A percentile compares a stretch with the other conserved stretches of the same genome.
Evolutionary conservation across 768 basidiomycete species (phyloP).

Genomic region (Kwoniella bestiolae): DNA sequence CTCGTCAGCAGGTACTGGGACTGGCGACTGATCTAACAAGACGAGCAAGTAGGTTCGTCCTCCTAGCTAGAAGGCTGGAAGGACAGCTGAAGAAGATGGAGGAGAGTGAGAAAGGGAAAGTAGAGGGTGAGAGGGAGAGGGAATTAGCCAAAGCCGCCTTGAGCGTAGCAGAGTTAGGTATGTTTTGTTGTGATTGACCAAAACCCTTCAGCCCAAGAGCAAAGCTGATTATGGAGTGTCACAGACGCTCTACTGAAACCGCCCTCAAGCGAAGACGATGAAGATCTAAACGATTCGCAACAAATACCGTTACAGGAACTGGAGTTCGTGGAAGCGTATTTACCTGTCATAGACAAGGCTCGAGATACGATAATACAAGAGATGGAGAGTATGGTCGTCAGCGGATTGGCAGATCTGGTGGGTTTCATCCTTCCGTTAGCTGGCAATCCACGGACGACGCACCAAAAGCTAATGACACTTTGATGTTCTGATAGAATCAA

Average conservation of each 20-base stretch:
- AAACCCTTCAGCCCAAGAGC: neutral
- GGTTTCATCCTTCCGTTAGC: constrained; percentile 38
- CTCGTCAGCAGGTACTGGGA: constrained; percentile 75
- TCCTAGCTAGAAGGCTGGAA: constrained; percentile 80
- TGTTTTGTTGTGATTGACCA: constrained; percentile 43
- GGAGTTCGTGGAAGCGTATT: constrained; percentile 69
- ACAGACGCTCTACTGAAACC: constrained; percentile 28
- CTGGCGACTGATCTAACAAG: constrained; percentile 83
- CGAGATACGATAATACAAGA: constrained; percentile 73
- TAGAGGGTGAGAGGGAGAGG: constrained; percentile 81
- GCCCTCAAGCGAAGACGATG: constrained; percentile 6
- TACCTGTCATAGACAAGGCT: constrained; percentile 73
- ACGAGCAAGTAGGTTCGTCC: constrained; percentile 79
- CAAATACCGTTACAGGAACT: constrained; percentile 73
- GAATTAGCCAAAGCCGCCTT: constrained; percentile 92
- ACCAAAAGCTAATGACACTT: neutral
- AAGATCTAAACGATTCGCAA: constrained; percentile 26
- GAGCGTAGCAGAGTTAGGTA: constrained; percentile 87
- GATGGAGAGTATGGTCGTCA: constrained; percentile 89
- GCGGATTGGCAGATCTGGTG: constrained; percentile 77
- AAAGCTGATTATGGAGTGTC: neutral
- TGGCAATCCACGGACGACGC: neutral
- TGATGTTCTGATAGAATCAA: constrained; percentile 70
- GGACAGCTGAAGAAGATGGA: constrained; percentile 78
- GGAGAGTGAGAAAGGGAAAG: constrained; percentile 47